Percentiles rank a stretch among this genome's conserved stretches.
phyloP scores from a whole-genome alignment of 345 rosid species.

The Clarkia xantiana region DNA sequence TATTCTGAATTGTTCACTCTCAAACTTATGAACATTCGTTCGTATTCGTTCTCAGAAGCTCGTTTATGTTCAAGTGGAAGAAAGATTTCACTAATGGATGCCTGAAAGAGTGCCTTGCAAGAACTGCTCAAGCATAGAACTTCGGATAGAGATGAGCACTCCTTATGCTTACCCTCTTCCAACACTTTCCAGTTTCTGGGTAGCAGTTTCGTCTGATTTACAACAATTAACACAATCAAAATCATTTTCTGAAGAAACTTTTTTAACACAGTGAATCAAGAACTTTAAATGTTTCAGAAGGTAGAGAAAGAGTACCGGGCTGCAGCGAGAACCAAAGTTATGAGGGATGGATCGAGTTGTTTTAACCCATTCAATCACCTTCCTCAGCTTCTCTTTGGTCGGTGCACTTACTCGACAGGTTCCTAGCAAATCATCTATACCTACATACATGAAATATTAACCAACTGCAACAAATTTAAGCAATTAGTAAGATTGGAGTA shows the following conservation, averaged over 20 bases:
- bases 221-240: background rate
- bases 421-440: constrained; percentile 16
- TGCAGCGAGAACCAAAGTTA: constrained; percentile 4
- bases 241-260: background rate
- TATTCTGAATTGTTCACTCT: constrained; percentile 15
- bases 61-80: constrained; percentile 27
- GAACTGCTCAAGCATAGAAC: constrained; percentile 14
- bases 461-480: no score
- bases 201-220: constrained; percentile 14
- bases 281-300: no score
- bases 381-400: constrained; percentile 24
- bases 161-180: constrained; percentile 18
- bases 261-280: no score
- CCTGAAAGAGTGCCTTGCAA: constrained; percentile 21
- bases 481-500: no score
- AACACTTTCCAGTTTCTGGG: constrained; percentile 40
- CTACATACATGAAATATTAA: constrained; percentile 11
- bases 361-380: constrained; percentile 38
- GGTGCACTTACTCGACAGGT: constrained; percentile 18
- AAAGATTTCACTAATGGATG: constrained; percentile 37
- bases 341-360: constrained; percentile 13
- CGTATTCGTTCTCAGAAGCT: constrained; percentile 24
- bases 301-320: background rate
- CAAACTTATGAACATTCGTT: constrained; percentile 38
- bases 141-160: constrained; percentile 26